Base-by-base conservation (phyloP, 2,329 filamentous ascomycete species). In the Fusarium tuaranense region DNA sequence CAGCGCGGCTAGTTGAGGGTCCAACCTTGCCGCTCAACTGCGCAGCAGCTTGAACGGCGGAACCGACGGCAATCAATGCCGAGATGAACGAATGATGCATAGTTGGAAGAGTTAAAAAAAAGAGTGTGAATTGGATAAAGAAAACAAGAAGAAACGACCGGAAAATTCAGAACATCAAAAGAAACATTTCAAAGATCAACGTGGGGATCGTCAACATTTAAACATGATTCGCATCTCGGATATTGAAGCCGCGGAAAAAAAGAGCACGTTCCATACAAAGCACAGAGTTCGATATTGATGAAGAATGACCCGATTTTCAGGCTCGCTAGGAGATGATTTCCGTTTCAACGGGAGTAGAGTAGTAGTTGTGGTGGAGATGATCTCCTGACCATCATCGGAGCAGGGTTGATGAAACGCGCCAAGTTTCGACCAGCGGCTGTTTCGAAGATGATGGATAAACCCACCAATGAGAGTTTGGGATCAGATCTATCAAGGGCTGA, bases 21-120 rank as follows among this genome's bases (percentile, higher is more conserved):
- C 74, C 74, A n/a, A 76, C 74, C 30, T 63, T 66, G 12, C 73
- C 74, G 20, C 38, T 76, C 2, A 76, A 59, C 69, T 76, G 74
- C 65, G 73, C 74, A 65, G 71, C 71, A 70, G 73, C 71, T 5
- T 74, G 67, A 9, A 72, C 0, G 53, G 73, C 73, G 7, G 65
- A 74, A 67, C n/a, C 25, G 18, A 63, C 51, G 66, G 73, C 73
- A 55, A 71, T 63, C 34, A 76, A 64, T 68, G 71, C 68, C 67
- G 74, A 74, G 4, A 75, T 0, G 13, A 72, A 65, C 0, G 70
- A 64, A 27, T 68, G 63, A 61, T 48, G 68, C 69, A 70, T 70
- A 53, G 22, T 60, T 63, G 25, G 38, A 39, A 48, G 30, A 67
- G 30, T 1, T 13, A 70, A 63, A 58, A 32, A 10, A 13, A 16